Percentiles rank a stretch among this genome's conserved stretches.
Conservation (phyloP, 495 filamentous ascomycete species). For the Xylona heveae region DNA sequence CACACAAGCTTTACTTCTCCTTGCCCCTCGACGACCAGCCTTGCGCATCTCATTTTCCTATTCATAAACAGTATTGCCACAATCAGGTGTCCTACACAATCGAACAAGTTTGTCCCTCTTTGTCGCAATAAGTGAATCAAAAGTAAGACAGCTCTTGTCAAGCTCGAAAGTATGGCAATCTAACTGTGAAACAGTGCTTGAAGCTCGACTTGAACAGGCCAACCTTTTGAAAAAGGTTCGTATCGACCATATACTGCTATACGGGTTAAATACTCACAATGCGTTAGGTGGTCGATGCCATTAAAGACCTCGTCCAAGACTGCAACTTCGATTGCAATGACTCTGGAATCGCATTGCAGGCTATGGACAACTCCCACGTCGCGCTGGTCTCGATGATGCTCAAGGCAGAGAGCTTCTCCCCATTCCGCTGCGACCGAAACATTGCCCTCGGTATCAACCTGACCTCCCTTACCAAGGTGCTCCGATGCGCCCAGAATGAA, state of each 20-base stretch:
- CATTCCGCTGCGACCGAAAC: conserved; percentile 97
- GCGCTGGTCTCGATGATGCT: conserved; percentile 98
- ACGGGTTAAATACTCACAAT: too few species aligned
- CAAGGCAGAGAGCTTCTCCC: conserved; percentile 84
- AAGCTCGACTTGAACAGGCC: conserved; percentile 91
- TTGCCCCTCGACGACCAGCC: too few species aligned
- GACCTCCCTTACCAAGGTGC: conserved; percentile 86
- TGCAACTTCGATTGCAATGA: conserved; percentile 99
- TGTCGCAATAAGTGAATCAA: background rate
- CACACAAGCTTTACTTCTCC: too few species aligned
- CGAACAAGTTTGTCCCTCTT: too few species aligned
- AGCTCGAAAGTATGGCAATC: too few species aligned
- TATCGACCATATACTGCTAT: too few species aligned
- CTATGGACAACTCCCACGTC: conserved; percentile 99
- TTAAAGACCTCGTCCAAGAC: conserved; percentile 98
- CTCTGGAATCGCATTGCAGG: conserved; percentile 90
- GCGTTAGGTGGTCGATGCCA: conserved; percentile 95
- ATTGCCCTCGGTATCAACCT: conserved; percentile 96
- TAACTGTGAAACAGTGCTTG: too few species aligned
- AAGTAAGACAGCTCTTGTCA: background rate
- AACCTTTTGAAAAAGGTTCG: conserved; percentile 93
- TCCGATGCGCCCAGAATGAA: conserved; percentile 83
- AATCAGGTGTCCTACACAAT: too few species aligned
- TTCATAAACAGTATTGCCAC: too few species aligned
- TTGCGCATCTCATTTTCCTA: too few species aligned